Base-by-base conservation (phyloP, 805 yeast species). In the Candida anglica region DNA sequence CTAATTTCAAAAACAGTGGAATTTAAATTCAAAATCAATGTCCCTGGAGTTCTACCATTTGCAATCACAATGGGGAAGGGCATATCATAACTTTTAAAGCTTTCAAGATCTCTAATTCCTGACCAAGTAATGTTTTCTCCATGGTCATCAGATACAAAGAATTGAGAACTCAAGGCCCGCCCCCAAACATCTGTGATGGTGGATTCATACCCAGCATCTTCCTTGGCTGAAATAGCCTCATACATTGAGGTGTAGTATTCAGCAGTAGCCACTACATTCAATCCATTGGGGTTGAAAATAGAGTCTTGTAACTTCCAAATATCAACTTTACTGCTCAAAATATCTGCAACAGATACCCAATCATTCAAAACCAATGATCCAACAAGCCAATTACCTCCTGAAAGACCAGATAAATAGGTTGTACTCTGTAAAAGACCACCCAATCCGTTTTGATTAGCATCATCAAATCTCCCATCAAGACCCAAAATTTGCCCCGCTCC, bases 401-500 rank as follows among this genome's bases (percentile, higher is more conserved):
- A 81, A 22, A 87, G 70, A 10, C 94, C 96, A 2, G 86, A 69
- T 9, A 87, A 58, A 50, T 88, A 88, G 11, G 86, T 75, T 1
- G 88, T 52, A 3, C 84, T 60, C 50, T 83, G 88, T 24, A 87
- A 60, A 16, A 88, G 57, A 5, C 95, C 94, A 24, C 95, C 94
- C 30, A 87, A 57, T 10, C 88, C 87, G 23, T 60, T 52, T 4
- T 69, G 65, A 18, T 60, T 61, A 3, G 77, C 65, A 36, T 70
- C 73, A 6, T 50, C 58, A 3, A 87, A 79, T 46, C 95, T 65
- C 50, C 78, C 77, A 56, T 87, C 96, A 37, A 85, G 58, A 0
- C 91, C 95, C 2, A 89, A 63, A 20, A 88, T 60, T 56, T 82
- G 79, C 26, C 96, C 96, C 8, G 95, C 96, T 2, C 95, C 96